These are phyloP conservation scores for Barnettozyma hawaiiensis DNA, from an alignment of 1,139 yeast genomes.

Conservation along the genomic window DNA sequence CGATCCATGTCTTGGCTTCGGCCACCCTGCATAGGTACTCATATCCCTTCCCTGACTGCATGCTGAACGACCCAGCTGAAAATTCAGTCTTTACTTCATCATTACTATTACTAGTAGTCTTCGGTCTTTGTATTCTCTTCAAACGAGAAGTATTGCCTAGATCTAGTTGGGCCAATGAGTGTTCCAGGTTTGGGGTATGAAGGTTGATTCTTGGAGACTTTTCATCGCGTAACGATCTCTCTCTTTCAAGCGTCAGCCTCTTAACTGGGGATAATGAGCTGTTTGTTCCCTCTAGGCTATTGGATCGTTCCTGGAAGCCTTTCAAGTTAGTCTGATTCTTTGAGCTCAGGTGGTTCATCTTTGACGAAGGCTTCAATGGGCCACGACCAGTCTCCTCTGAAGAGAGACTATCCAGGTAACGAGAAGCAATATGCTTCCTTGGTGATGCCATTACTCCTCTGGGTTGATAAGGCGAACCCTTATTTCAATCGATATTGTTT, in stretches of 20 bases:
- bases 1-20: conserved; percentile 80
- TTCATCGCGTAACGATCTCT: not conserved
- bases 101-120: not conserved
- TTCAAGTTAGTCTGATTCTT: not conserved
- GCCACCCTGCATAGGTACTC: conserved; percentile 86
- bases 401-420: conserved; percentile 14
- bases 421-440: conserved; percentile 11
- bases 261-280: conserved; percentile 4
- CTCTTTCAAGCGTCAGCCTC: conserved; percentile 2
- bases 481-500: too few species aligned
- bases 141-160: conserved; percentile 24
- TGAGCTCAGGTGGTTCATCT: conserved; percentile 5
- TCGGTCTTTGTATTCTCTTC: conserved; percentile 14
- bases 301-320: not conserved
- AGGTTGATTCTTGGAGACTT: not conserved
- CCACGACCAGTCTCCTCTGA: conserved; percentile 6
- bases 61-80: not conserved
- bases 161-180: conserved; percentile 20
- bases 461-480: not conserved
- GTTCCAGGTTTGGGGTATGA: conserved; percentile 11
- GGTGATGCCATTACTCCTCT: not conserved
- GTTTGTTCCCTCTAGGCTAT: not conserved
- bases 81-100: not conserved
- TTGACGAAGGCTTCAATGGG: conserved; percentile 13
- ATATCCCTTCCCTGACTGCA: conserved; percentile 40